Conservation (phyloP, 345 rosid genomes). For the Isatis tinctoria region DNA sequence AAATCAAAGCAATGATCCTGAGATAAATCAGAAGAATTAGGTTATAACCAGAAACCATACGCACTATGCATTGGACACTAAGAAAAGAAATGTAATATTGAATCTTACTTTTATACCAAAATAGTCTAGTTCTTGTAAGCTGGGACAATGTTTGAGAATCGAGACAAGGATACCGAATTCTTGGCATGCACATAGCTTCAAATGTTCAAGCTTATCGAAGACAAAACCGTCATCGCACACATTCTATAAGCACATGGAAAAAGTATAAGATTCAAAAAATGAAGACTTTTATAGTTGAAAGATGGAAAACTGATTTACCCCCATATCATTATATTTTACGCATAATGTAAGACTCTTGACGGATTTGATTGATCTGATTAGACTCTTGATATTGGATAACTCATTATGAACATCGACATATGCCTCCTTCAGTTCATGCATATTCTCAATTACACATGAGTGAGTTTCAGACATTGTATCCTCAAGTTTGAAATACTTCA, state of each 20-base stretch:
- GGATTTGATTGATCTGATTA: not conserved
- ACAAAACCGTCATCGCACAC: too few relatives aligned
- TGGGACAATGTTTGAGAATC: not conserved
- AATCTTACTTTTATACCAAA: not conserved
- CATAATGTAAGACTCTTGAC: not conserved
- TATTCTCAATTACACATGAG: not conserved
- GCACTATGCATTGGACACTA: too few relatives aligned
- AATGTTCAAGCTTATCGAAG: not conserved
- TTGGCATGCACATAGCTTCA: not conserved
- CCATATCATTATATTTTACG: too few relatives aligned
- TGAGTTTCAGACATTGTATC: not conserved
- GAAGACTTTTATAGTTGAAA: too few relatives aligned
- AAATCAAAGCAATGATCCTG: not conserved
- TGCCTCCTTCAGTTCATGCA: not conserved
- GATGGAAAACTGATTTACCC: not conserved
- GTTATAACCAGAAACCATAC: not conserved
- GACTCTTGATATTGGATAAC: not conserved
- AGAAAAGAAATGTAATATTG: too few relatives aligned
- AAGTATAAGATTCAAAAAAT: too few relatives aligned
- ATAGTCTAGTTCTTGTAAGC: not conserved
- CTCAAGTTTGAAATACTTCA: not conserved
- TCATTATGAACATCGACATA: not conserved
- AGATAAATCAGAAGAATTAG: not conserved
- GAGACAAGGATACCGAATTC: not conserved
- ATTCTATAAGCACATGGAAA: too few relatives aligned